Conservation (phyloP, 768 basidiomycete genomes). For the Amanita rimosa region DNA sequence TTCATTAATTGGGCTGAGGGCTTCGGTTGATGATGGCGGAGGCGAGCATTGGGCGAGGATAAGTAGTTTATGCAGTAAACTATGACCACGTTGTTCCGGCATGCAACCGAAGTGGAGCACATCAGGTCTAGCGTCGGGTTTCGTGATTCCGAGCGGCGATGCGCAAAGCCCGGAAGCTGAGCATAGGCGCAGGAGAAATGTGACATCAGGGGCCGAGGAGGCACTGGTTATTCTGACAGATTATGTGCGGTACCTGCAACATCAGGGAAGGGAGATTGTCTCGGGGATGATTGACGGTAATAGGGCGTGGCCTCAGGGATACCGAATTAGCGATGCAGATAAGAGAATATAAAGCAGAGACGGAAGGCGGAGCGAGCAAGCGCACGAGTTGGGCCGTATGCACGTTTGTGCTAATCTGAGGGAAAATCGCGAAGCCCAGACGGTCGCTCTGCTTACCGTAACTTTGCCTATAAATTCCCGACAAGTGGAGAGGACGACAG, state of each 20-base stretch:
- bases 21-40: not conserved
- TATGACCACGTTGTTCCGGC: not conserved
- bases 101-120: not conserved
- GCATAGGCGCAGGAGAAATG: not conserved
- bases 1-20: too few species aligned
- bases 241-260: not conserved
- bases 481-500: constrained; percentile 6
- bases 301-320: not conserved
- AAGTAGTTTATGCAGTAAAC: not conserved
- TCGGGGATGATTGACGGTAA: not conserved
- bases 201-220: not conserved
- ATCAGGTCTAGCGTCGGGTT: not conserved
- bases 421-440: constrained; percentile 3
- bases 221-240: not conserved
- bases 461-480: constrained; percentile 13
- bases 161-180: not conserved
- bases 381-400: not conserved
- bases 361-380: not conserved
- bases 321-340: not conserved
- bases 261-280: not conserved
- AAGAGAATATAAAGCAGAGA: not conserved
- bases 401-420: constrained; percentile 4
- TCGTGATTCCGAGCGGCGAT: not conserved
- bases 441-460: constrained; percentile 5
- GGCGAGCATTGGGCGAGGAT: not conserved